Base-by-base conservation (phyloP, 108 stramenopile species). In the Chaetoceros muelleri region DNA sequence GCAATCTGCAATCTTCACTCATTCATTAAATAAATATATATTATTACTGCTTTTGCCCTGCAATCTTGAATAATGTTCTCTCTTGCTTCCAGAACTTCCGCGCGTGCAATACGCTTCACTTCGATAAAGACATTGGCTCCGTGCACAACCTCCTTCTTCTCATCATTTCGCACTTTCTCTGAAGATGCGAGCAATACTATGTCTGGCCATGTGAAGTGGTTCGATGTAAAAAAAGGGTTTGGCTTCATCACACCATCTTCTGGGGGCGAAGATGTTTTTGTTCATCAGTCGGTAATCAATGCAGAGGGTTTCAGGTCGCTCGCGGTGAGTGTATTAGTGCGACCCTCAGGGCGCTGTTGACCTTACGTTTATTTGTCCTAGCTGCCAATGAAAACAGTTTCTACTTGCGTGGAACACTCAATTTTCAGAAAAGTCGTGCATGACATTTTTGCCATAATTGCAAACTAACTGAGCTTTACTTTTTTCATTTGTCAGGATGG, bases 221-320 rank as follows among this genome's bases (percentile, higher is more conserved):
- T 91, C 57, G 75, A 86, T 45, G 60, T 65, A 46, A 78, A 79
- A 62, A 91, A 87, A 46, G 89, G 89, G 52, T 90, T 84, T 57
- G 89, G 89, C n/a, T 91, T 91, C 68, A 71, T 91, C 59, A 57
- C 64, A 17, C 89, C 84, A 2, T 76, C 81, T 30, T 65, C 67
- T 23, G 80, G 82, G 52, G 80, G 77, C 26, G 67, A 72, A 25
- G 85, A 87, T 64, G 47, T 87, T 28, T 87, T 87, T 67, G 81
- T 87, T 21, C 85, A 87, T 64, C 77, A 78, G 27, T 68, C 81
- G 18, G 58, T 61, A 21, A 73, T 86, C 53, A 72, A 85, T 58
- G 52, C 73, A 19, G 71, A 75, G 26, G 84, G 81, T 52, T 82
- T 85, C 70, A 75, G 78, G 44, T 76, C 74, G 26, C 59, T 85